phyloP scores from a whole-genome alignment of 108 stramenopile genomes.

The Pseudonitzschia pungens region DNA sequence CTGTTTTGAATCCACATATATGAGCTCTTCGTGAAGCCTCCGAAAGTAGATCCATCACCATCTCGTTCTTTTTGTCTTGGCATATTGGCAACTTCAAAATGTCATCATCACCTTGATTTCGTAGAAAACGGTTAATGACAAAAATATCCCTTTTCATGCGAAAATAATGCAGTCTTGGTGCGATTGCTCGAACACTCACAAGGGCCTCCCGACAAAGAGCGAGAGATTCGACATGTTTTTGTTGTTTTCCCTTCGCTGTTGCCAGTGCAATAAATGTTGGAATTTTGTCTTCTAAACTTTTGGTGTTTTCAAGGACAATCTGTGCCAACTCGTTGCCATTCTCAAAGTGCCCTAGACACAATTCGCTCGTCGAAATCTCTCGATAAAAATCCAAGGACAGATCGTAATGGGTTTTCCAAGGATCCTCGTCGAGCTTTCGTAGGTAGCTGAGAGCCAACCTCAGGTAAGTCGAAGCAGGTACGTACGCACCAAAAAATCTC shows the following conservation, averaged over 20 bases:
- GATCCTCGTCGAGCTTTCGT: slow-evolving; percentile 9
- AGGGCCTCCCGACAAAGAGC: slow-evolving; percentile 16
- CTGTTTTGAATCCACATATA: slow-evolving; percentile 13
- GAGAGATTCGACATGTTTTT: slow-evolving; percentile 24
- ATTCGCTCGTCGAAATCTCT: slow-evolving; percentile 24
- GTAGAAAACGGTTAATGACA: slow-evolving; percentile 10
- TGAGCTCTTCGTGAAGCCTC: slow-evolving; percentile 22
- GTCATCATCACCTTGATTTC: slow-evolving; percentile 21
- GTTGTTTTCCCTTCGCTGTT: slow-evolving; percentile 22
- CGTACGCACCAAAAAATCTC: slow-evolving; percentile 18
- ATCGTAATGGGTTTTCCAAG: slow-evolving; percentile 43
- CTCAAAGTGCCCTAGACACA: slow-evolving; percentile 30
- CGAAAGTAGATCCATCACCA: slow-evolving; percentile 24
- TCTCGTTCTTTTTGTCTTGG: slow-evolving; percentile 9
- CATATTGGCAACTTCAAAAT: slow-evolving; percentile 23
- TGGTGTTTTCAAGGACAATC: slow-evolving; percentile 12
- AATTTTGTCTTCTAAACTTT: slow-evolving; percentile 26
- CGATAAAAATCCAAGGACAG: slow-evolving; percentile 27
- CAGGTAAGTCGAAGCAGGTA: slow-evolving; percentile 34
- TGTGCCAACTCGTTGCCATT: slow-evolving; percentile 16
- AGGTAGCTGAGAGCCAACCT: slow-evolving; percentile 22
- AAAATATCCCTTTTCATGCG: slow-evolving; percentile 18
- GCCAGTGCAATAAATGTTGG: slow-evolving; percentile 26
- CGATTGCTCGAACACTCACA: slow-evolving; percentile 7
- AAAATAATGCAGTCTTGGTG: slow-evolving; percentile 18